Conservation (phyloP, 78 protist genomes). For the Pelomyxa schiedti region DNA sequence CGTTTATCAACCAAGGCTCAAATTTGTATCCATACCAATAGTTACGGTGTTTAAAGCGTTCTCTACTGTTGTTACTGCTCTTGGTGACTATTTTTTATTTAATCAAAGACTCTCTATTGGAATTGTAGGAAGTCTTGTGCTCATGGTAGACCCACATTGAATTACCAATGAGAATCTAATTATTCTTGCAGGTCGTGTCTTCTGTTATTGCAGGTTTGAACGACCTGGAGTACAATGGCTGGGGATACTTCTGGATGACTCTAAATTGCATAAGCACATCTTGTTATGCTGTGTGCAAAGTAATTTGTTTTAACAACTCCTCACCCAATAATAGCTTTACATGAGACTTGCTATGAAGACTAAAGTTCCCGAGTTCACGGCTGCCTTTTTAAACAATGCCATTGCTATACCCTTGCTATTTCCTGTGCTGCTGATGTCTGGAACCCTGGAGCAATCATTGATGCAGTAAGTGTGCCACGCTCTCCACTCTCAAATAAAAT, state of each 20-base stretch:
- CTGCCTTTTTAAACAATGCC: neutral
- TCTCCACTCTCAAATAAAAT: too few species aligned
- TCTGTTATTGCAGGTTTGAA: neutral
- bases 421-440: neutral
- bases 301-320: neutral
- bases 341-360: neutral
- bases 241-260: neutral
- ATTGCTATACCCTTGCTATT: neutral
- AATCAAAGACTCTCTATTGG: neutral
- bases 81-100: neutral
- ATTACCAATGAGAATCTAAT: too few species aligned
- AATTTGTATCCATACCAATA: neutral
- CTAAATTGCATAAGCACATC: neutral
- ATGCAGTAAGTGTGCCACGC: too few species aligned
- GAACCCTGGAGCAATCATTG: too few species aligned
- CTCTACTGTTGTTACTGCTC: neutral
- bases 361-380: neutral
- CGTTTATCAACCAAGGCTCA: too few species aligned
- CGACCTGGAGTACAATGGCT: neutral
- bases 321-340: neutral
- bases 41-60: neutral
- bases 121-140: neutral
- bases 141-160: neutral
- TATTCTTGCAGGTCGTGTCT: neutral
- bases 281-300: neutral